These are phyloP conservation scores for Mortierella claussenii DNA, from an alignment of 192 early-diverging fungal species.

Conservation along the genomic window DNA sequence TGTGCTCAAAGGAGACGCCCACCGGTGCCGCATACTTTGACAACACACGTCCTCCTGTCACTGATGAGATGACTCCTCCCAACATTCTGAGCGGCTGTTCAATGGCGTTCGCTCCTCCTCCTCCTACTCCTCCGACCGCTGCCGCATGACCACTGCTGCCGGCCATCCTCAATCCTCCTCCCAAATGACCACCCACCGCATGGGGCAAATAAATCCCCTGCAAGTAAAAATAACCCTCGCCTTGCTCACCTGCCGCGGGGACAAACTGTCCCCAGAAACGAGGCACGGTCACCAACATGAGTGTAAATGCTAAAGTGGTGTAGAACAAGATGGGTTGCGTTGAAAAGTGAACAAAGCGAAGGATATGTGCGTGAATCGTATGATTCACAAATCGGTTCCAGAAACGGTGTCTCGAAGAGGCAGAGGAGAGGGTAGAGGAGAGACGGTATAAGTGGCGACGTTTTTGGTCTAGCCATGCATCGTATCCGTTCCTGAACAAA, in stretches of 20 bases:
- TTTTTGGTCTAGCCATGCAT: constrained; percentile 44
- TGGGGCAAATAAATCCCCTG: constrained; percentile 49
- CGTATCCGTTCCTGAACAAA: constrained; percentile 44
- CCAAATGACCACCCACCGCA: constrained; percentile 22
- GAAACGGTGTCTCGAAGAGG: constrained; percentile 8
- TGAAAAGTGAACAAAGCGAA: constrained; percentile 50
- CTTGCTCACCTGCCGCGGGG: constrained; percentile 43
- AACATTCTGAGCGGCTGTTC: constrained; percentile 22
- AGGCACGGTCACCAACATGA: constrained; percentile 49
- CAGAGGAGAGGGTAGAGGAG: constrained; percentile 36
- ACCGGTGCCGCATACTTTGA: not conserved
- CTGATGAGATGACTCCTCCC: constrained; percentile 21
- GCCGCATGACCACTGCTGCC: constrained; percentile 37
- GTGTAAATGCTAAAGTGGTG: constrained; percentile 31
- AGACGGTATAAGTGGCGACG: constrained; percentile 42
- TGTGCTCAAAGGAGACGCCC: too few species aligned
- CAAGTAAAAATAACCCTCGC: constrained; percentile 45
- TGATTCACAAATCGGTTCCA: constrained; percentile 52
- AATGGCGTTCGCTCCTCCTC: constrained; percentile 27
- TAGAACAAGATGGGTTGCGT: constrained; percentile 47
- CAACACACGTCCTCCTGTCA: constrained; percentile 31
- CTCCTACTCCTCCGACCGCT: too few species aligned
- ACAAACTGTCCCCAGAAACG: constrained; percentile 46
- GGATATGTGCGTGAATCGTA: constrained; percentile 42
- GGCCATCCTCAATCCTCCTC: constrained; percentile 23